Base-by-base conservation (phyloP, 2,329 filamentous ascomycete species). In the Fusarium verrucosum region DNA sequence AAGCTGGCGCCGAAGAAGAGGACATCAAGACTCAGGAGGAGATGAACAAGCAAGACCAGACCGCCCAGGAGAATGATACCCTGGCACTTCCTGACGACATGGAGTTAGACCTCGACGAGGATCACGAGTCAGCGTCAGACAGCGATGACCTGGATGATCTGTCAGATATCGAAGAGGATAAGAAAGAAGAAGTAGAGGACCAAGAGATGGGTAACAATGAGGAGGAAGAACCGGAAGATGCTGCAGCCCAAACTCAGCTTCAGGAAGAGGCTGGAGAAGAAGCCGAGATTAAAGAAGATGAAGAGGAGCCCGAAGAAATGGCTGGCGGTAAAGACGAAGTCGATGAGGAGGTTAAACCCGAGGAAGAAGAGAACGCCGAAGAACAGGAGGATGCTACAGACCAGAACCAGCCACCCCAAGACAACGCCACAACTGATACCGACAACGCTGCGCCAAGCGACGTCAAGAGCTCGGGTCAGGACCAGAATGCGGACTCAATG, bases 21-120 rank as follows among this genome's bases (percentile, higher is more conserved):
- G 84, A 87, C 26, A 79, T 83, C 16, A 78, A 82, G 45, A 79
- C 80, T 7, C 82, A 84, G 59, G 84, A 87, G 26, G 85, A 88
- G 61, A 74, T 83, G 42, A 86, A 86, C 65, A 80, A 80, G 42
- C 86, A 89, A 69, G 87, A 94, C 58, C 89, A 92, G 47, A 89
- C 94, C 70, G 86, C 92, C 3, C 86, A 94, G 68, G 90, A 97
- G 73, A 89, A 92, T 69, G 89, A 96, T 59, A 88, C 89, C 3
- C 81, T 97, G 58, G 92, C 94, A 41, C 81, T 97, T 20, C 93
- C 93, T 0, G 93, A 97, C 37, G 92, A 97, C 65, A 90, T 97
- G 83, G 89, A 96, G 55, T 84, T 97, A 75, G 87, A 94, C 65
- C 84, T 95, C 52, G 90, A 94, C 65, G 89, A 91, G 25, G 89